These are phyloP conservation scores for Hygrocybe coccinea DNA, from an alignment of 768 basidiomycete species.

Conservation along the genomic window DNA sequence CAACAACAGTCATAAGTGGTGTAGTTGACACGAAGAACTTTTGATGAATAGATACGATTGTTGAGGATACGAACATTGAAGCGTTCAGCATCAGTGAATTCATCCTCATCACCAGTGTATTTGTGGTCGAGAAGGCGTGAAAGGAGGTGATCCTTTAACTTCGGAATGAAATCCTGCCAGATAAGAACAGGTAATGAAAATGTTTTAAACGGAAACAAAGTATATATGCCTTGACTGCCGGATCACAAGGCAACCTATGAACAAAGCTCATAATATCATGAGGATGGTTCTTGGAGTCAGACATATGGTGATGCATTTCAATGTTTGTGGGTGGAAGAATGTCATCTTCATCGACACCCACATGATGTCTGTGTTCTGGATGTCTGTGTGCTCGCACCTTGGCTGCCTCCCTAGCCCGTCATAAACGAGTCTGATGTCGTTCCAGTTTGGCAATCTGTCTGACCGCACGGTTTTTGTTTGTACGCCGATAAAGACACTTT, in stretches of 20 bases:
- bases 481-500: conserved; percentile 32
- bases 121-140: conserved; percentile 15
- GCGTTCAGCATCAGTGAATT: conserved; percentile 14
- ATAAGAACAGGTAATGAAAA: neutral
- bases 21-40: conserved; percentile 35
- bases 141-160: conserved; percentile 30
- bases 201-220: too few species aligned
- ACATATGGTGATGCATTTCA: conserved; percentile 18
- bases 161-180: conserved; percentile 22
- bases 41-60: conserved; percentile 27
- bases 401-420: conserved; percentile 9
- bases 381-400: neutral
- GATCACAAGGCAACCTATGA: conserved; percentile 14
- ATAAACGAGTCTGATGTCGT: conserved; percentile 9
- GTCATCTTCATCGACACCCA: conserved; percentile 5
- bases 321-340: neutral
- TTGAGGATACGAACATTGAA: conserved; percentile 20
- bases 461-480: conserved; percentile 27
- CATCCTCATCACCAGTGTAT: conserved; percentile 15
- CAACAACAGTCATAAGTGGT: conserved; percentile 43
- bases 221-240: conserved; percentile 14
- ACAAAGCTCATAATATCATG: conserved; percentile 10
- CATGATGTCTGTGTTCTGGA: neutral
- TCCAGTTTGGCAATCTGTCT: conserved; percentile 23
- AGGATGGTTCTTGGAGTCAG: conserved; percentile 6